These are phyloP conservation scores for Podospora fimiseda DNA, from an alignment of 495 filamentous ascomycete genomes.

Conservation along the genomic window DNA sequence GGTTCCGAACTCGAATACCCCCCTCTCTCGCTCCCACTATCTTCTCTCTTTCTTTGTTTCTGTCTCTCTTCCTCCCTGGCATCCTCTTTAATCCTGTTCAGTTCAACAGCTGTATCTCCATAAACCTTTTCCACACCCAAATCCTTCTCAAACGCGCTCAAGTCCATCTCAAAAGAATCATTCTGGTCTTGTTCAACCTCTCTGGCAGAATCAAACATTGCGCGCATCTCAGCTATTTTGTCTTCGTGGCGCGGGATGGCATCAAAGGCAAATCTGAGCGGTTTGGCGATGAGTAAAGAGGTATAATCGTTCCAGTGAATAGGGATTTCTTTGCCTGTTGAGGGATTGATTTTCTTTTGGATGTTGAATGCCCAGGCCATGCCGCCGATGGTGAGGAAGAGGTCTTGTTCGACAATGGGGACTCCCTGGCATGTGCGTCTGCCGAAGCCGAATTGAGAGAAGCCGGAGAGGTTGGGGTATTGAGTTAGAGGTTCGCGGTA, in stretches of 20 bases:
- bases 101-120: not conserved
- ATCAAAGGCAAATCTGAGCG: constrained; percentile 41
- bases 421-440: constrained; percentile 54
- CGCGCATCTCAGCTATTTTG: constrained; percentile 20
- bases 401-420: constrained; percentile 48
- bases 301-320: constrained; percentile 48
- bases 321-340: constrained; percentile 30
- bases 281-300: constrained; percentile 50
- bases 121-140: constrained; percentile 1
- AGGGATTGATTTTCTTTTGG: constrained; percentile 32
- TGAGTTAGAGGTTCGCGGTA: constrained; percentile 48
- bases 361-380: constrained; percentile 55
- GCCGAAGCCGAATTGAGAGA: constrained; percentile 56
- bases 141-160: constrained; percentile 4
- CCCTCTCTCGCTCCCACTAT: not conserved
- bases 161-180: constrained; percentile 1
- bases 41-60: not conserved
- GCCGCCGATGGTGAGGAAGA: constrained; percentile 52
- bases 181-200: constrained; percentile 2
- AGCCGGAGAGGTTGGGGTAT: constrained; percentile 49
- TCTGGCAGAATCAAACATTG: constrained; percentile 28
- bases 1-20: not conserved
- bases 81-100: not conserved
- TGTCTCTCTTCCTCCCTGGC: constrained; percentile 2
- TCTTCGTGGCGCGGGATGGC: constrained; percentile 30